Conservation (phyloP, 1,284 basidiomycete genomes). For the Neotropicomus parvogracilis region DNA sequence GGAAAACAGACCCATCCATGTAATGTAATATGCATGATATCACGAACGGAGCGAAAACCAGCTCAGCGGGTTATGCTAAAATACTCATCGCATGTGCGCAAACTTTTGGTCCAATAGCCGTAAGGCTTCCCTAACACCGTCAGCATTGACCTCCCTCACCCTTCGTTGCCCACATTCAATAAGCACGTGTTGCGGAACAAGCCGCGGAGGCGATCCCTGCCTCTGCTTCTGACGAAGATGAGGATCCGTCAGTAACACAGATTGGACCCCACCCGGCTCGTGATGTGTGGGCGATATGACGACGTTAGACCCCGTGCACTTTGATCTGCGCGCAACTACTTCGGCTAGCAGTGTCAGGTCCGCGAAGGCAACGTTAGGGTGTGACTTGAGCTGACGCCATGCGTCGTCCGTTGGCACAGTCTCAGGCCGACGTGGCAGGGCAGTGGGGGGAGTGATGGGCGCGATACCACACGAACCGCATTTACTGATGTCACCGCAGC, state of each 20-base stretch:
- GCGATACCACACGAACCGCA: slow-evolving; percentile 35
- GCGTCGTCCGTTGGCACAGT: slow-evolving; percentile 80
- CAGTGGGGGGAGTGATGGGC: slow-evolving; percentile 29
- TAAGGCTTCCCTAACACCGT: slow-evolving; percentile 76
- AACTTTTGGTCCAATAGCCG: slow-evolving; percentile 75
- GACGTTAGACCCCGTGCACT: slow-evolving; percentile 71
- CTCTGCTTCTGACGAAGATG: slow-evolving; percentile 48
- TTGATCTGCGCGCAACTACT: slow-evolving; percentile 80
- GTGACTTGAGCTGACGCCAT: slow-evolving; percentile 83
- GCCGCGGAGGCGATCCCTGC: slow-evolving; percentile 44
- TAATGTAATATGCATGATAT: no score
- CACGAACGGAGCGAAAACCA: background rate
- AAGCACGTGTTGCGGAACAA: slow-evolving; percentile 58
- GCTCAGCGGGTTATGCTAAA: background rate
- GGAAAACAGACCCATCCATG: no score
- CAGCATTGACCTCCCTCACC: slow-evolving; percentile 70
- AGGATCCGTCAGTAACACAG: slow-evolving; percentile 49
- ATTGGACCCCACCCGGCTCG: slow-evolving; percentile 44
- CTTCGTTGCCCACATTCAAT: slow-evolving; percentile 58
- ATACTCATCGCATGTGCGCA: slow-evolving; percentile 30
- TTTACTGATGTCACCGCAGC: slow-evolving; percentile 32
- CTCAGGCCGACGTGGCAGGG: slow-evolving; percentile 34
- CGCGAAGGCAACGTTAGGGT: slow-evolving; percentile 82
- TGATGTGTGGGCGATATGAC: slow-evolving; percentile 61
- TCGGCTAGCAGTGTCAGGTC: slow-evolving; percentile 81